phyloP scores from a whole-genome alignment of 1,284 basidiomycete species.

The Tetrapyrgos nigripes region DNA sequence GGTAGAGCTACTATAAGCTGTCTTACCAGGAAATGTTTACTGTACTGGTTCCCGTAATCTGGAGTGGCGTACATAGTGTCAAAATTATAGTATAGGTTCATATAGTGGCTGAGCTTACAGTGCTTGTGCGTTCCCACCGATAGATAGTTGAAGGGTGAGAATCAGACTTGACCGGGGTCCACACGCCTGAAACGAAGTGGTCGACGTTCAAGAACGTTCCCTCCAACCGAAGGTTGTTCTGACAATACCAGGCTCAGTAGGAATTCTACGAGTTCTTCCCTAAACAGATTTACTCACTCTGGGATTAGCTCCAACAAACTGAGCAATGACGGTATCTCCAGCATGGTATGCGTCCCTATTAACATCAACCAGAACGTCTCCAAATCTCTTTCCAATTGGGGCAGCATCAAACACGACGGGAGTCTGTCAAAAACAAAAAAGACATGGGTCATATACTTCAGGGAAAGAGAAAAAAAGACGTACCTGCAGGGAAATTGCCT shows the following conservation, averaged over 20 bases:
- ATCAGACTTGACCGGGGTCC: conserved; percentile 71
- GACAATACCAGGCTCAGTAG: conserved; percentile 3
- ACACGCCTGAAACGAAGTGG: conserved; percentile 53
- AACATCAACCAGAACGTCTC: conserved; percentile 71
- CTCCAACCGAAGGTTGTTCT: conserved; percentile 84
- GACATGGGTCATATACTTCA: background rate
- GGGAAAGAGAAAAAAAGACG: conserved; percentile 11
- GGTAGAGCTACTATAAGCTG: no score
- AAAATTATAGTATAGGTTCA: background rate
- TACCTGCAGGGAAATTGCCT: conserved; percentile 74
- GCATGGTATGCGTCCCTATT: conserved; percentile 54
- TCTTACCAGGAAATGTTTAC: conserved; percentile 71
- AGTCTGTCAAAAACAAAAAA: conserved; percentile 45
- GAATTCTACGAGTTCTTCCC: background rate
- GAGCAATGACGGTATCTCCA: conserved; percentile 64
- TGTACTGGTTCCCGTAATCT: conserved; percentile 66
- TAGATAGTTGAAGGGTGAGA: conserved; percentile 83
- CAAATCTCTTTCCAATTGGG: conserved; percentile 66
- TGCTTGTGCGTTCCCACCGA: conserved; percentile 67
- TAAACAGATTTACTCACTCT: conserved; percentile 56
- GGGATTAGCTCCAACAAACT: conserved; percentile 82
- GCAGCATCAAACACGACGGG: conserved; percentile 67
- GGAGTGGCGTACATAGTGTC: background rate
- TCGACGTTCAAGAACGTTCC: conserved; percentile 78
- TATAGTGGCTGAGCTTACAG: conserved; percentile 39